Conservation (phyloP, 2,329 filamentous ascomycete species). For the Aspergillus latus region DNA sequence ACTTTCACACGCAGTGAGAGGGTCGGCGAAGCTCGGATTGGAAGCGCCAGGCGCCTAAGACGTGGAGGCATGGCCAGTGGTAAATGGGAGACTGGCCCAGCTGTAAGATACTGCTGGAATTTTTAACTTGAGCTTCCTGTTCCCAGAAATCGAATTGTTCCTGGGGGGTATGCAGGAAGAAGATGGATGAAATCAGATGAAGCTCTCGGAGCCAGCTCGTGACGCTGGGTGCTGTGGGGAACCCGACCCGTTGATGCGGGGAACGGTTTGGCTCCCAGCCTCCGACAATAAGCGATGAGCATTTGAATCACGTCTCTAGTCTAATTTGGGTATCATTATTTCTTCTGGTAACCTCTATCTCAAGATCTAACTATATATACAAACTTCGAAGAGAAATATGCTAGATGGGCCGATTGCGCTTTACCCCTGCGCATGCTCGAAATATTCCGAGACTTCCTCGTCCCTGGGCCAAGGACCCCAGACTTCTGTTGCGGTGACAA, state of each 20-base stretch:
- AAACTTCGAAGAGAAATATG: slow-evolving; percentile 20
- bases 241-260: slow-evolving; percentile 11
- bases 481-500: slow-evolving; percentile 34
- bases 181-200: neutral
- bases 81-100: neutral
- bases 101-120: neutral
- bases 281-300: neutral
- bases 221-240: slow-evolving; percentile 17
- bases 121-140: neutral
- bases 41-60: slow-evolving; percentile 26
- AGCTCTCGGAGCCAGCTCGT: neutral
- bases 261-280: slow-evolving; percentile 1
- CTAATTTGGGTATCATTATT: slow-evolving; percentile 18
- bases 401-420: neutral
- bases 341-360: slow-evolving; percentile 13
- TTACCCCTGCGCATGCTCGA: slow-evolving; percentile 8
- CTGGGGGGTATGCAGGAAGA: neutral
- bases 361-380: slow-evolving; percentile 21
- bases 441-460: slow-evolving; percentile 42
- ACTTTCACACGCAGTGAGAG: slow-evolving; percentile 31
- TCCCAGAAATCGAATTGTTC: neutral
- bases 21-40: slow-evolving; percentile 22
- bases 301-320: neutral
- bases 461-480: slow-evolving; percentile 46
- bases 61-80: slow-evolving; percentile 36